phyloP scores from a whole-genome alignment of 805 yeast species.

The Candida ponderosae region DNA sequence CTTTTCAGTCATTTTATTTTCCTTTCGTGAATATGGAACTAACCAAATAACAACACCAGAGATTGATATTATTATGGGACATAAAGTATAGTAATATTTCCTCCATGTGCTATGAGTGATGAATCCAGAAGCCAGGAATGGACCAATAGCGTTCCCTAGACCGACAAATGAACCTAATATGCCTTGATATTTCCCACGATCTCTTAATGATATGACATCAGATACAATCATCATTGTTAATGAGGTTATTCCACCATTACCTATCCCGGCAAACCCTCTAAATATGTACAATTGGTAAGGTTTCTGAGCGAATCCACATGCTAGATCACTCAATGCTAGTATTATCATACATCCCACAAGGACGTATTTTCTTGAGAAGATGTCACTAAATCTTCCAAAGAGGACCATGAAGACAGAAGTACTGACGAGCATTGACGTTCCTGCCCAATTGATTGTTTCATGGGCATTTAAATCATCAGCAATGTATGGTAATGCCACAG shows the following conservation, averaged over 20 bases:
- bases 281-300: slow-evolving; percentile 42
- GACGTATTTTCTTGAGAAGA: slow-evolving; percentile 42
- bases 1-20: slow-evolving; percentile 10
- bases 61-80: slow-evolving; percentile 26
- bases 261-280: slow-evolving; percentile 49
- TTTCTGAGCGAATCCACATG: slow-evolving; percentile 43
- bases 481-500: slow-evolving; percentile 16
- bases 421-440: slow-evolving; percentile 42
- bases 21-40: slow-evolving; percentile 1
- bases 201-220: slow-evolving; percentile 43
- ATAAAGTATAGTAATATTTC: slow-evolving; percentile 29
- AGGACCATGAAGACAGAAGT: slow-evolving; percentile 43
- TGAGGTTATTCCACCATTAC: slow-evolving; percentile 45
- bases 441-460: slow-evolving; percentile 47
- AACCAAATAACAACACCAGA: slow-evolving; percentile 15
- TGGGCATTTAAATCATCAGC: slow-evolving; percentile 36
- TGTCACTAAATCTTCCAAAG: slow-evolving; percentile 47
- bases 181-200: slow-evolving; percentile 53
- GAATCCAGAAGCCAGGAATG: slow-evolving; percentile 34
- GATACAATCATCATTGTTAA: slow-evolving; percentile 44
- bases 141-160: slow-evolving; percentile 37
- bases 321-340: slow-evolving; percentile 36
- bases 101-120: slow-evolving; percentile 29
- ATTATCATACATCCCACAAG: slow-evolving; percentile 31
- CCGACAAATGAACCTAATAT: slow-evolving; percentile 43